These are phyloP conservation scores for Vickermania ingenoplastis DNA, from an alignment of 208 protist species.

Conservation along the genomic window DNA sequence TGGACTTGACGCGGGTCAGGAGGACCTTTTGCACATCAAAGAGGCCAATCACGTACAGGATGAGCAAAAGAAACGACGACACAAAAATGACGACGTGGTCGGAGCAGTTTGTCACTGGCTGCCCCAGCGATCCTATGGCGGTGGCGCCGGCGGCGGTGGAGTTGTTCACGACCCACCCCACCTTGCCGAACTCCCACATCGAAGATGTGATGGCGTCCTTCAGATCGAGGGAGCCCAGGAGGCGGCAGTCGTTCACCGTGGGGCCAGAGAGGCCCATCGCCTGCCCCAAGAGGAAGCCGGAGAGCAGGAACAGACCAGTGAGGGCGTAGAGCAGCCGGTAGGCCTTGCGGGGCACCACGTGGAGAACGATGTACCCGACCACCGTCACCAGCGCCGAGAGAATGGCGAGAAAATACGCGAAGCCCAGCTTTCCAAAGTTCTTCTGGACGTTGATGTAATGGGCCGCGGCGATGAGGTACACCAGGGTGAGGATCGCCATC, in stretches of 20 bases:
- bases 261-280: conserved; percentile 53
- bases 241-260: conserved; percentile 50
- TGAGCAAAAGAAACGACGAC: conserved; percentile 35
- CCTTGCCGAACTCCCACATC: conserved; percentile 10
- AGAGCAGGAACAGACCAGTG: conserved; percentile 41
- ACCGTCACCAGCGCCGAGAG: conserved; percentile 38
- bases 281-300: conserved; percentile 51
- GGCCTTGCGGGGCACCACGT: conserved; percentile 70
- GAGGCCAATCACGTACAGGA: conserved; percentile 54
- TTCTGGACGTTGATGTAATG: conserved; percentile 34
- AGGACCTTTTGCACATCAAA: conserved; percentile 80
- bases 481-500: conserved; percentile 42
- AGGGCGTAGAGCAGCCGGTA: conserved; percentile 76
- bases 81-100: conserved; percentile 43
- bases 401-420: conserved; percentile 71
- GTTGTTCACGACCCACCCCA: conserved; percentile 10
- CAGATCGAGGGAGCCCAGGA: conserved; percentile 14
- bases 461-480: conserved; percentile 55
- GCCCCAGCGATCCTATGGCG: conserved; percentile 34
- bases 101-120: conserved; percentile 36
- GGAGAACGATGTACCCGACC: conserved; percentile 54
- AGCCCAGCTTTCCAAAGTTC: conserved; percentile 42
- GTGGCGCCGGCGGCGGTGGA: conserved; percentile 11
- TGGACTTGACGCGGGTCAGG: conserved; percentile 61
- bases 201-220: conserved; percentile 6